Conservation (phyloP, 305 asterid species). For the Stenogyne calaminthoides region DNA sequence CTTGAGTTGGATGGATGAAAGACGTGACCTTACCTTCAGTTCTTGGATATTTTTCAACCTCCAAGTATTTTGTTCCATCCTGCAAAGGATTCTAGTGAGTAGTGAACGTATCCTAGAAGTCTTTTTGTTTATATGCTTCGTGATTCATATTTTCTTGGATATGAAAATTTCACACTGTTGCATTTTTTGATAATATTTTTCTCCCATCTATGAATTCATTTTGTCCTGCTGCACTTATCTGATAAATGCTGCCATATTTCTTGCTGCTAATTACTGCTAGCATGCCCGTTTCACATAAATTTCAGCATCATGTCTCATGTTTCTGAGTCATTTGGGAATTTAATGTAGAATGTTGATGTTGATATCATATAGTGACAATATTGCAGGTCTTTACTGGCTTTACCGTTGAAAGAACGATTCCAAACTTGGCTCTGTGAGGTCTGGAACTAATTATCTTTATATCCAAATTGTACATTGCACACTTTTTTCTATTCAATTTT, state of each 20-base stretch:
- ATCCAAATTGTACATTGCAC: background rate
- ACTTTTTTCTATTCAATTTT: background rate
- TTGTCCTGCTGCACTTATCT: conserved; percentile 9
- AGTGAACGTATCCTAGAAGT: conserved; percentile 19
- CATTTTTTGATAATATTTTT: conserved; percentile 9
- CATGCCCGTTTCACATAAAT: conserved; percentile 13
- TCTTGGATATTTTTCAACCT: background rate
- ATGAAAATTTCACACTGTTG: conserved; percentile 11
- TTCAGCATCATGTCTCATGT: background rate
- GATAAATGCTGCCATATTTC: conserved; percentile 6
- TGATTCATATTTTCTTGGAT: conserved; percentile 11
- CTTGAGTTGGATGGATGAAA: conserved; percentile 21
- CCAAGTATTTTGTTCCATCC: background rate
- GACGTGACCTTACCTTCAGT: conserved; percentile 1
- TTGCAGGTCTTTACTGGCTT: conserved; percentile 58
- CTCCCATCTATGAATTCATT: background rate
- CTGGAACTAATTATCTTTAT: conserved; percentile 28
- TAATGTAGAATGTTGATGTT: conserved; percentile 15
- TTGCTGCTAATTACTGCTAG: conserved; percentile 11
- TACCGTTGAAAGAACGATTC: conserved; percentile 77
- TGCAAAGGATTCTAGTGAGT: conserved; percentile 7
- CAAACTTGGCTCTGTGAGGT: conserved; percentile 71
- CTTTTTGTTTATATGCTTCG: conserved; percentile 16
- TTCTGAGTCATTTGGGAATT: conserved; percentile 15
- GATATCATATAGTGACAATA: conserved; percentile 19